A percentile compares a stretch with the other conserved stretches of the same genome.
phyloP scores from a whole-genome alignment of 2,329 filamentous ascomycete species.

The Diaporthe sp. region DNA sequence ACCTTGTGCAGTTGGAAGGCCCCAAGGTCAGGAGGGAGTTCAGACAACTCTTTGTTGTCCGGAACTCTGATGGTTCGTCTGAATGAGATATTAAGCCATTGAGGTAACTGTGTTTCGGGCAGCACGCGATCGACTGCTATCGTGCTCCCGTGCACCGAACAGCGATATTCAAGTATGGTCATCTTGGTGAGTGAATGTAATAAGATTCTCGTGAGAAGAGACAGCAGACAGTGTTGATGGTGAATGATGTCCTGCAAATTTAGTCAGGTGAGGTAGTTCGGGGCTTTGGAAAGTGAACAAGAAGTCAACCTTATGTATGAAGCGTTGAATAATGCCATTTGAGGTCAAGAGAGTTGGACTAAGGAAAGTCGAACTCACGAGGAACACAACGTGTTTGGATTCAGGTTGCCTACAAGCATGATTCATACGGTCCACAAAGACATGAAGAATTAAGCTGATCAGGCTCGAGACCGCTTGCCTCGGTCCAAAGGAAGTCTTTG shows the following conservation, averaged over 20 bases:
- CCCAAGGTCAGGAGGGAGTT: not conserved
- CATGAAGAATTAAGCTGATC: not conserved
- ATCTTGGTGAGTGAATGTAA: not conserved
- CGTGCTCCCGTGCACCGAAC: not conserved
- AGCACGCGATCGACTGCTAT: constrained; percentile 2
- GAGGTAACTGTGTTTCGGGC: not conserved
- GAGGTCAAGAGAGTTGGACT: not conserved
- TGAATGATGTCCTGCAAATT: too few relatives aligned
- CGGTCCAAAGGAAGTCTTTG: not conserved
- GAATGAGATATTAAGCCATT: constrained; percentile 1
- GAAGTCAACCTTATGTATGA: not conserved
- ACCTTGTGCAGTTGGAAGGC: constrained; percentile 20
- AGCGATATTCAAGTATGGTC: not conserved
- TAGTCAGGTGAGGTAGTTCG: not conserved
- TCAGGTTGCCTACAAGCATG: not conserved
- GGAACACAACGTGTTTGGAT: not conserved
- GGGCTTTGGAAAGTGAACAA: not conserved
- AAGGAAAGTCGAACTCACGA: not conserved
- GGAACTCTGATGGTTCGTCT: constrained; percentile 13
- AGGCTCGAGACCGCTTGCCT: not conserved
- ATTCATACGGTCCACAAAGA: not conserved
- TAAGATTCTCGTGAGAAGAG: not conserved
- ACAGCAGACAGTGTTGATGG: not conserved
- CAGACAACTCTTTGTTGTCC: not conserved
- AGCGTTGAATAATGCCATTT: not conserved